A percentile compares a stretch with the other conserved stretches of the same genome.
phyloP scores from a whole-genome alignment of 352 stramenopile genomes.

The Elongisporangium senticosum region DNA sequence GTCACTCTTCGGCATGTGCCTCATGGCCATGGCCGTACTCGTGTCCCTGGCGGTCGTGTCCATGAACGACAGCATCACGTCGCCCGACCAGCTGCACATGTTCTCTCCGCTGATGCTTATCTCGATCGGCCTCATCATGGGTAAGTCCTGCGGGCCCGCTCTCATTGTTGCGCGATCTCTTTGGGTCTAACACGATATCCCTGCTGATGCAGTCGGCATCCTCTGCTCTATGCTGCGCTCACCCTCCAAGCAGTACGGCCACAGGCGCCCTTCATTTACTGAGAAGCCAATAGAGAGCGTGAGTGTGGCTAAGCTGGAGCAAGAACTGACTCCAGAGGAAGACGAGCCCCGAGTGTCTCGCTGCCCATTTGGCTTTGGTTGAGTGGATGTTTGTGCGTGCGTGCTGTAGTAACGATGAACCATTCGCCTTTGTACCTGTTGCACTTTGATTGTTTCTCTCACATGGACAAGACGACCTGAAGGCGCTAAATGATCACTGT shows the following conservation, averaged over 20 bases:
- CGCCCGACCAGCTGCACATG: slow-evolving; percentile 52
- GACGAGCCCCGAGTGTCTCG: slow-evolving; percentile 44
- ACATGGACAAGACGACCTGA: background rate
- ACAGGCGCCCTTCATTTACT: slow-evolving; percentile 9
- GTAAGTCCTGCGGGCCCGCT: slow-evolving; percentile 9
- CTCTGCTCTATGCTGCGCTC: slow-evolving; percentile 37
- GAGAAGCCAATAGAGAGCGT: background rate
- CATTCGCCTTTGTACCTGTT: background rate
- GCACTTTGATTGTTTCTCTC: background rate
- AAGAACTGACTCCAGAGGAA: slow-evolving; percentile 3
- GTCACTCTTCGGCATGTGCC: slow-evolving; percentile 41
- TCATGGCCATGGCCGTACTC: slow-evolving; percentile 47
- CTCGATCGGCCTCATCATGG: slow-evolving; percentile 47
- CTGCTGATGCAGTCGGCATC: slow-evolving; percentile 19
- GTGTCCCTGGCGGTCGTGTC: slow-evolving; percentile 44
- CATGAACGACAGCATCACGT: slow-evolving; percentile 35
- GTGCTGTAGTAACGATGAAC: slow-evolving; percentile 3
- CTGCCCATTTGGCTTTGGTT: slow-evolving; percentile 54
- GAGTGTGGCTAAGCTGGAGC: slow-evolving; percentile 17
- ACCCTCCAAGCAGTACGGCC: slow-evolving; percentile 11
- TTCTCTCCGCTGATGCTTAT: slow-evolving; percentile 64
- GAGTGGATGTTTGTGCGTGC: background rate
- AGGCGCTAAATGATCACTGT: background rate
- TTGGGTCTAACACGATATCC: background rate
- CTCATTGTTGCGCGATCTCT: slow-evolving; percentile 1